A percentile compares a stretch with the other conserved stretches of the same genome.
These are phyloP conservation scores for Phytophthora multivora DNA, from an alignment of 352 stramenopile species.

Conservation along the genomic window DNA sequence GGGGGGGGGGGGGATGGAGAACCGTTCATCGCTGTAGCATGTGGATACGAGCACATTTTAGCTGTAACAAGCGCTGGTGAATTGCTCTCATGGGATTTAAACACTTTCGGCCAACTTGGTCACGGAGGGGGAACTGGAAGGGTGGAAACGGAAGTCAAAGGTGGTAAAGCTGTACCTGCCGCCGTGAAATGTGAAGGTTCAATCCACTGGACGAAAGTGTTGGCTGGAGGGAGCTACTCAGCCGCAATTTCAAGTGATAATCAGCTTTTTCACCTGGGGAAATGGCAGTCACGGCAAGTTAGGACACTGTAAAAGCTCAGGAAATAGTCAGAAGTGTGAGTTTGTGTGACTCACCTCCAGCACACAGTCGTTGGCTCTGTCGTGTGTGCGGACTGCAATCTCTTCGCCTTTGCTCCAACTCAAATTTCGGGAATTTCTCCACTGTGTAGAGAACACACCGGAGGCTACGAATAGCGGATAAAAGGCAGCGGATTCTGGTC, in stretches of 20 bases:
- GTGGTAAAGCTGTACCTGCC: conserved; percentile 26
- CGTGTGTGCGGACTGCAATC: conserved; percentile 47
- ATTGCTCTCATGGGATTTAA: conserved; percentile 81
- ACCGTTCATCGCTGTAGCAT: conserved; percentile 61
- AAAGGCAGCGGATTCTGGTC: conserved; percentile 78
- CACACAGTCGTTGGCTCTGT: conserved; percentile 43
- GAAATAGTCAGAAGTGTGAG: conserved; percentile 17
- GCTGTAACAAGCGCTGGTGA: conserved; percentile 57
- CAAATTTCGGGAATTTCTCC: conserved; percentile 50
- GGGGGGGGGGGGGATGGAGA: too few relatives aligned
- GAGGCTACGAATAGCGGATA: conserved; percentile 66
- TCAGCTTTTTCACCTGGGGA: conserved; percentile 66
- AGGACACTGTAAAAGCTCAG: conserved; percentile 30
- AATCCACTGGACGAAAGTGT: conserved; percentile 51
- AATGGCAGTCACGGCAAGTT: conserved; percentile 58
- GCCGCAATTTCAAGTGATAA: conserved; percentile 44
- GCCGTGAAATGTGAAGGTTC: conserved; percentile 11
- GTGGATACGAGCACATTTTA: conserved; percentile 72
- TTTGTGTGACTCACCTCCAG: conserved; percentile 49
- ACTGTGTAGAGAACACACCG: conserved; percentile 51
- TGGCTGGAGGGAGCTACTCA: conserved; percentile 68
- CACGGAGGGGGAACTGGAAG: conserved; percentile 36
- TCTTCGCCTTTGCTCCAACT: conserved; percentile 72
- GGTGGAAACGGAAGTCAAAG: conserved; percentile 25
- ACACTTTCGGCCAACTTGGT: conserved; percentile 81